Evolutionary conservation across 768 basidiomycete genomes (phyloP).

Genomic region (Paxillus involutus): DNA sequence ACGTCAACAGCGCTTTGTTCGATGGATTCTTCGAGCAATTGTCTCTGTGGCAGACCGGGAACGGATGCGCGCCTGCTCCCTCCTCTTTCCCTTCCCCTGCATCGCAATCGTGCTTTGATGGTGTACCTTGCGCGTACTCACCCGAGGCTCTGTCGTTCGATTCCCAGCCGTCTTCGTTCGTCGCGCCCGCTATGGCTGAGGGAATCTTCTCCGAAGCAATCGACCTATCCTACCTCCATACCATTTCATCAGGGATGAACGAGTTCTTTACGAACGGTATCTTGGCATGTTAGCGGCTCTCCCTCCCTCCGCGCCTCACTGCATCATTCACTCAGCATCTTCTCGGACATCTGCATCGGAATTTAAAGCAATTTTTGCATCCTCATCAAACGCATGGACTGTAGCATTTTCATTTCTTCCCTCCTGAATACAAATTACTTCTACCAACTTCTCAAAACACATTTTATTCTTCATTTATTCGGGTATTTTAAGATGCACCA

Average conservation of each 20-base stretch:
- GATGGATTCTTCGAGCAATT: neutral
- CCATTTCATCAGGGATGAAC: neutral
- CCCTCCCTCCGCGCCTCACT: neutral
- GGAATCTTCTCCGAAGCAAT: neutral
- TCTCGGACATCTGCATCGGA: neutral
- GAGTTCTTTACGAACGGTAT: neutral
- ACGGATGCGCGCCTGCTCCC: neutral
- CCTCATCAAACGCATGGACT: neutral
- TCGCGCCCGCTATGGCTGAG: neutral
- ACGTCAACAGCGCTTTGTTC: neutral
- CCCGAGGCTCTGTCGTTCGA: neutral
- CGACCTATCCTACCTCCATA: neutral
- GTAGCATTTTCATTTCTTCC: neutral
- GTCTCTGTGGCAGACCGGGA: neutral
- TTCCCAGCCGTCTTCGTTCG: neutral
- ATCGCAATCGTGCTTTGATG: neutral
- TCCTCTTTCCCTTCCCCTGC: neutral
- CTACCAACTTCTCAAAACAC: neutral
- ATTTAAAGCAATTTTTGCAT: neutral
- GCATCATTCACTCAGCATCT: neutral
- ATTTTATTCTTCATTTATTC: neutral
- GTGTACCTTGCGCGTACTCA: neutral
- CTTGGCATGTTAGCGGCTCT: neutral
- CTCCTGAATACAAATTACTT: no score
- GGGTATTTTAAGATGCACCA: neutral